Conservation (phyloP, 2,329 filamentous ascomycete genomes). For the Tolypocladium ophioglossoides region DNA sequence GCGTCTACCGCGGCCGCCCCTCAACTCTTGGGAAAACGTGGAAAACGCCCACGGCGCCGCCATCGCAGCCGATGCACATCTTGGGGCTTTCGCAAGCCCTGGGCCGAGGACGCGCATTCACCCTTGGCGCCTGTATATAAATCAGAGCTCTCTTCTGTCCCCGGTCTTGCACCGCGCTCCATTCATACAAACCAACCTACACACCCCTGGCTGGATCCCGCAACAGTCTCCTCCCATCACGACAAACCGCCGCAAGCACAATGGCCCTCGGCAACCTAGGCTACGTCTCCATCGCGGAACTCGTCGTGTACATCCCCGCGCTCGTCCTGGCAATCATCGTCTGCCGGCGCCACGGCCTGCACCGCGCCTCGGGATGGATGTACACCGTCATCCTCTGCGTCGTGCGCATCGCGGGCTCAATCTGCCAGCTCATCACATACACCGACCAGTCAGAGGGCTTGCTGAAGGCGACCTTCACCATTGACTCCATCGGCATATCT, state of each 20-base stretch:
- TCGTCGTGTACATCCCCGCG: conserved; percentile 27
- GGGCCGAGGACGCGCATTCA: too few relatives aligned
- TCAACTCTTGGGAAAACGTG: too few relatives aligned
- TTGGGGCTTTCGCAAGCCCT: too few relatives aligned
- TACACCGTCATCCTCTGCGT: conserved; percentile 42
- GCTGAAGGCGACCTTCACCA: conserved; percentile 29
- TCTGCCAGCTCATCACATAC: conserved; percentile 39
- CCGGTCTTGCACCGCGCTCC: too few relatives aligned
- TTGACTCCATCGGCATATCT: conserved; percentile 33
- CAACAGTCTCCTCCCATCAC: too few relatives aligned
- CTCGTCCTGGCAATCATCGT: conserved; percentile 26
- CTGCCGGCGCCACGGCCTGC: conserved; percentile 31
- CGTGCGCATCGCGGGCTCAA: conserved; percentile 37
- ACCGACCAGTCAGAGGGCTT: conserved; percentile 26
- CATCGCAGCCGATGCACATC: not conserved
- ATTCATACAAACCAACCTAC: not conserved
- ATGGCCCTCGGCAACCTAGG: conserved; percentile 5
- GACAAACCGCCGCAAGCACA: not conserved
- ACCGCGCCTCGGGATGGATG: conserved; percentile 37
- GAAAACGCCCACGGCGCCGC: not conserved
- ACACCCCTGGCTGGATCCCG: too few relatives aligned
- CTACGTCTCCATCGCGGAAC: conserved; percentile 27
- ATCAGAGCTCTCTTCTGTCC: not conserved
- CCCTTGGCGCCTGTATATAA: too few relatives aligned
- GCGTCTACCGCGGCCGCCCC: too few relatives aligned